Conservation (phyloP, 495 filamentous ascomycete genomes). For the Lophiostoma macrostomum region DNA sequence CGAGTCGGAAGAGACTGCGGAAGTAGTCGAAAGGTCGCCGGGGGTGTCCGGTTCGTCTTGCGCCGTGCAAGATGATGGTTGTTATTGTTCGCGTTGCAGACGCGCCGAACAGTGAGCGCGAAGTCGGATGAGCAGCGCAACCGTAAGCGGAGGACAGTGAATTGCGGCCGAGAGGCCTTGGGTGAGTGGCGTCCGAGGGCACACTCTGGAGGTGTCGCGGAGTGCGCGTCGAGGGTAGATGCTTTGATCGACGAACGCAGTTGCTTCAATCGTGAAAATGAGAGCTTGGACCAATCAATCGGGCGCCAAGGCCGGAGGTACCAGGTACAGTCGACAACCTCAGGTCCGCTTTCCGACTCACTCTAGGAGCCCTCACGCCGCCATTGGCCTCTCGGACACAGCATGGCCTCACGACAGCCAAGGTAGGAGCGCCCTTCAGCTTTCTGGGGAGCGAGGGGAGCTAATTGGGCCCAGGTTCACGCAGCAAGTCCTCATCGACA, state of each 20-base stretch:
- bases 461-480: conserved; percentile 66
- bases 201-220: no score
- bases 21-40: background rate
- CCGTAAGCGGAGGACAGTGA: background rate
- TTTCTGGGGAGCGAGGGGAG: conserved; percentile 22
- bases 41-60: background rate
- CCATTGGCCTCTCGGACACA: conserved; percentile 29
- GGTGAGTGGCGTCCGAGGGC: no score
- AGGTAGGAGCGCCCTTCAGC: conserved; percentile 30
- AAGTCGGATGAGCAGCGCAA: background rate
- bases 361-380: conserved; percentile 11
- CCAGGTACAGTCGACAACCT: no score
- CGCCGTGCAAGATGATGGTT: background rate
- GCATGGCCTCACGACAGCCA: conserved; percentile 45
- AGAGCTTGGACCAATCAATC: conserved; percentile 29
- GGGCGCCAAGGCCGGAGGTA: no score
- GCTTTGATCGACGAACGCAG: background rate
- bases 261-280: background rate
- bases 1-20: background rate
- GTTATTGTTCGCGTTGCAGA: background rate
- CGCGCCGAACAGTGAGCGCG: background rate
- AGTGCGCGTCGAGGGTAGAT: no score
- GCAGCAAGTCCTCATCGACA: conserved; percentile 88
- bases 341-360: conserved; percentile 29
- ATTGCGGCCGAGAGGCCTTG: no score